Base-by-base conservation (phyloP, 2,329 filamentous ascomycete species). In the Orbilia javanica region DNA sequence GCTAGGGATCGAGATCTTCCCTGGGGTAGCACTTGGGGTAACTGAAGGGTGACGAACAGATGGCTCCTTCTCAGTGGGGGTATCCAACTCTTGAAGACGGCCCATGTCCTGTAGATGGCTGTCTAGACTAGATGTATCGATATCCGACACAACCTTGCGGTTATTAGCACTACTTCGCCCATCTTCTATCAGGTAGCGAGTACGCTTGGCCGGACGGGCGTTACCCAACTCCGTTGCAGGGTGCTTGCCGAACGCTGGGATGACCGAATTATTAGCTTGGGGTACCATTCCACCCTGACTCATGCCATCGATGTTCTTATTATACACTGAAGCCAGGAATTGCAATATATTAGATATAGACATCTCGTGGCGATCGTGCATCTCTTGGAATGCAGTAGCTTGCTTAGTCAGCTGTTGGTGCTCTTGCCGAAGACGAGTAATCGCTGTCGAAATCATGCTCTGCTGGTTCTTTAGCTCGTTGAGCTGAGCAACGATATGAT, bases 261-360 rank as follows among this genome's bases (percentile, higher is more conserved):
- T 65, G 44, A 76, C 72, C 10, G 72, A 76, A 50, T 65, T 76
- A 11, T 69, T 70, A 34, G 57, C 7, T 44, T 70, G 72, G 11
- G 72, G 57, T 11, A 76, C 52, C 46, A 76, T 76, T 50, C 46
- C 72, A 20, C 39, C 60, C 48, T 70, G 72, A 5, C 50, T 64
- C 46, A 70, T 76, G 39, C 94, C 93, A 83, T 97, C 94, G 62
- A 99, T 86, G 79, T 93, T 97, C 82, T 96, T 92, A 79, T 97
- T 92, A 85, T 98, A 99, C 48, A 99, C 95, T 11, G 96, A 98
- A 53, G 95, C 96, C 20, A 99, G 88, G 84, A 99, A 98, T 62
- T 94, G 97, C 48, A 99, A 88, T 79, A 99, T 98, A n/a, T 95
- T 95, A 82, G 97, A 98, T 84, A 99, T 98, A 0, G 95, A 97